Base-by-base conservation (phyloP, 2,329 filamentous ascomycete species). In the Hansfordia pulvinata region DNA sequence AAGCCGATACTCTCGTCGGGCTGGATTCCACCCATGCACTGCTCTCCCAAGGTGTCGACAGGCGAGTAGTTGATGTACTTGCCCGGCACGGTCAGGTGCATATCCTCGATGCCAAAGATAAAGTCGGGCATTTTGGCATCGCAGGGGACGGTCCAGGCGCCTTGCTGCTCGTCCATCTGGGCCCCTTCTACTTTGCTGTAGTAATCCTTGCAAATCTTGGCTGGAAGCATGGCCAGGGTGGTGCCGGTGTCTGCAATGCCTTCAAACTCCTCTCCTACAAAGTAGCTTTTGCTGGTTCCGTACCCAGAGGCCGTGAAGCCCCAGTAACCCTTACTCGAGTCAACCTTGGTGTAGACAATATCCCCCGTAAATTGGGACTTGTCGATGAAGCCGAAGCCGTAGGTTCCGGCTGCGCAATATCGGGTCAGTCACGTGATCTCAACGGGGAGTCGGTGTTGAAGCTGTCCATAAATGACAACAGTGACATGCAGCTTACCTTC, bases 11-110 rank as follows among this genome's bases (percentile, higher is more conserved):
- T 39, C 7, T 22, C 17, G 25, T 34, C 34, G 20, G 39, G 50
- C 58, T 81, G 76, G 29, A 82, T 62, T 25, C 75, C 76, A 31
- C 76, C 76, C 40, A 62, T 78, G 61, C 76, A 80, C 19, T 31
- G 54, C 4, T 40, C 44, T 8, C 42, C 51, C 34, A 56, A 54
- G 13, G 43, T 52, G 12, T 57, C 58, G 22, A 58, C 47, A 14
- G 53, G 44, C 1, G 61, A 51, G 43, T 63, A 73, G 36, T 58
- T 62, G 31, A 73, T 50, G 37, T 58, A 54, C 8, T 49, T 33
- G 5, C 63, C 64, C 2, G 62, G 57, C 12, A 74, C 54, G 20
- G 54, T 66, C 24, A 61, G 60, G 34, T 56, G 49, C 29, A 57
- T 47, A 24, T 42, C 41, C 10, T 58, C 64, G 18, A 72, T 49